Conservation (phyloP, 208 protist species). For the Strigomonas galati region DNA sequence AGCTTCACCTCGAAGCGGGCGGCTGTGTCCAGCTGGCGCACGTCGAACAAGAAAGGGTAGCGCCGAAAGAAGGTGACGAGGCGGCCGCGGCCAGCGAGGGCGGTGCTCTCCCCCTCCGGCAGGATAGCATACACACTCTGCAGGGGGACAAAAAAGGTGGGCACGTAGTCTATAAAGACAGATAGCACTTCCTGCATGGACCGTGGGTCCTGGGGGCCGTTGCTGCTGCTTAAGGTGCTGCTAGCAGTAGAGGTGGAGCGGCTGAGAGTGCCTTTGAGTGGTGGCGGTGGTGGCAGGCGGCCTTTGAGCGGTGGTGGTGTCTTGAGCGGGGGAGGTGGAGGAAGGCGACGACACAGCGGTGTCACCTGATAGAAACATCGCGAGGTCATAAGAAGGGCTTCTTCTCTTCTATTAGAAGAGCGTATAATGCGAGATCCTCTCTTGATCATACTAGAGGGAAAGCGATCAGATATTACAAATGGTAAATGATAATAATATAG, state of each 20-base stretch:
- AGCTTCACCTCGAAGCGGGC: conserved; percentile 58
- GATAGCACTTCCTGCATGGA: conserved; percentile 74
- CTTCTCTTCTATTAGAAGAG: too few relatives aligned
- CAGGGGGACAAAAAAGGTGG: conserved; percentile 76
- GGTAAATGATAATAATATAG: background rate
- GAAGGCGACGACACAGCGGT: background rate
- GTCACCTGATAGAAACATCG: too few relatives aligned
- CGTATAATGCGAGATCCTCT: too few relatives aligned
- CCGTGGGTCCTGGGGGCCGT: conserved; percentile 20
- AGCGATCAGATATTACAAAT: background rate
- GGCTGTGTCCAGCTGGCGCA: conserved; percentile 29
- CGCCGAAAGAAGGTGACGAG: conserved; percentile 55
- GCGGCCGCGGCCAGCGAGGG: conserved; percentile 51
- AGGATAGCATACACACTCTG: conserved; percentile 71
- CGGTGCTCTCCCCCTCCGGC: conserved; percentile 58
- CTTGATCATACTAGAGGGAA: background rate
- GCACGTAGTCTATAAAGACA: conserved; percentile 68
- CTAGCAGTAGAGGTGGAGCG: background rate
- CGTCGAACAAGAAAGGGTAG: conserved; percentile 79
- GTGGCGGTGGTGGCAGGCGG: conserved; percentile 14
- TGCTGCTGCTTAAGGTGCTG: background rate
- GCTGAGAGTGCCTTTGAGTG: background rate
- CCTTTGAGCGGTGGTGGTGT: conserved; percentile 30
- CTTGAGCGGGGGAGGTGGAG: conserved; percentile 14
- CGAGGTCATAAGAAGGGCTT: background rate